phyloP scores from a whole-genome alignment of 2,329 filamentous ascomycete species.

The Colletotrichum navitas region DNA sequence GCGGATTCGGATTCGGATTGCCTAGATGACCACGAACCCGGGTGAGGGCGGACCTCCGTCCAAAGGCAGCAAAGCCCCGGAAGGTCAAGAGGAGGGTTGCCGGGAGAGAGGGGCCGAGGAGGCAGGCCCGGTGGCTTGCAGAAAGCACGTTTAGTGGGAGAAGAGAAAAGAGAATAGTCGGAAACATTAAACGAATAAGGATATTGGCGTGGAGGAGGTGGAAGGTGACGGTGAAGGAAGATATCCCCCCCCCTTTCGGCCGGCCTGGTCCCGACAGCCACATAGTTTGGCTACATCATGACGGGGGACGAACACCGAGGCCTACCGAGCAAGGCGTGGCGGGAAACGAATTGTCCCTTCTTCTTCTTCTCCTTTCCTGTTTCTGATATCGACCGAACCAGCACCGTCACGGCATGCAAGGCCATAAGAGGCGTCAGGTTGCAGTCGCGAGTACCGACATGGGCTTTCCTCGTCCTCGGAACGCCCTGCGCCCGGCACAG shows the following conservation, averaged over 20 bases:
- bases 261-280: neutral
- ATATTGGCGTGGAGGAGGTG: constrained; percentile 6
- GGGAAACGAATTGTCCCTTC: too few species aligned
- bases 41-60: constrained; percentile 19
- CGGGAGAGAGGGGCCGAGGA: constrained; percentile 28
- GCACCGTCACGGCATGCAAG: constrained; percentile 12
- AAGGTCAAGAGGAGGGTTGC: constrained; percentile 22
- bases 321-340: constrained; percentile 19
- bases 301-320: constrained; percentile 19
- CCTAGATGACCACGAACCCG: neutral
- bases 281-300: constrained; percentile 20
- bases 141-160: constrained; percentile 3
- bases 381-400: neutral
- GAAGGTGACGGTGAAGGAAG: neutral
- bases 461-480: constrained; percentile 9
- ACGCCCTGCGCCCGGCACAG: neutral
- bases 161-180: neutral
- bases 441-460: constrained; percentile 17
- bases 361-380: neutral
- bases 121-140: constrained; percentile 26
- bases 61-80: constrained; percentile 23
- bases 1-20: neutral
- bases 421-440: constrained; percentile 25
- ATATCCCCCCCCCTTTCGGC: constrained; percentile 3
- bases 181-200: neutral